These are phyloP conservation scores for Centaurea solstitialis DNA, from an alignment of 129 eudicot genomes.

Conservation along the genomic window DNA sequence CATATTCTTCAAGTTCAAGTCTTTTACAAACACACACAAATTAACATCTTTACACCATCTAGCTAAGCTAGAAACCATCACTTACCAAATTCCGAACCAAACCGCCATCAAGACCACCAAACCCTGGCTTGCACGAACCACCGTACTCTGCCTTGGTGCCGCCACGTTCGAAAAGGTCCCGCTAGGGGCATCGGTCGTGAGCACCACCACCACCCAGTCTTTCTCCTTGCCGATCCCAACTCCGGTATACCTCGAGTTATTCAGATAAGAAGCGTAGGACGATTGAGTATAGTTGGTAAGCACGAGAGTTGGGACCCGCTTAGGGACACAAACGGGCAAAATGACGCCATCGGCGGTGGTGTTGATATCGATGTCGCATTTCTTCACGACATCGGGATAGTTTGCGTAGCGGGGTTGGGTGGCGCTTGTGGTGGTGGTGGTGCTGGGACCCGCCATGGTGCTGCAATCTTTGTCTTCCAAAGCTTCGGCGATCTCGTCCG, in stretches of 20 bases:
- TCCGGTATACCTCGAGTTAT: slow-evolving; percentile 60
- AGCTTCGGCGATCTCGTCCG: slow-evolving; percentile 62
- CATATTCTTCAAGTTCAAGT: neutral
- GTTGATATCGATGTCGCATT: slow-evolving; percentile 57
- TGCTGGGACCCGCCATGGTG: slow-evolving; percentile 35
- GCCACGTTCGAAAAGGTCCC: slow-evolving; percentile 51
- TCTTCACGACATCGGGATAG: slow-evolving; percentile 38
- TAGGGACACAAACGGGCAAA: slow-evolving; percentile 64
- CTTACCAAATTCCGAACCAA: slow-evolving; percentile 20
- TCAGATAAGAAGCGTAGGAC: slow-evolving; percentile 41
- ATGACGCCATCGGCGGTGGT: slow-evolving; percentile 53
- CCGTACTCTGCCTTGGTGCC: neutral
- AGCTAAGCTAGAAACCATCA: neutral
- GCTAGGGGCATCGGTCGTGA: slow-evolving; percentile 49
- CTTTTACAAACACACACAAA: neutral
- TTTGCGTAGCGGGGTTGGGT: slow-evolving; percentile 32
- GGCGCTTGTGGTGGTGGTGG: slow-evolving; percentile 19
- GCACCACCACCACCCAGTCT: slow-evolving; percentile 72
- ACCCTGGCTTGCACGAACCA: neutral
- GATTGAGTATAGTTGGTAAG: slow-evolving; percentile 82
- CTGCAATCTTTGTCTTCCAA: slow-evolving; percentile 49
- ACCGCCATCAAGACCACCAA: slow-evolving; percentile 12
- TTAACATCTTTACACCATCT: neutral
- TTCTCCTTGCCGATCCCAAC: slow-evolving; percentile 64
- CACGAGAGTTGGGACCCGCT: slow-evolving; percentile 50